Evolutionary conservation across 2,329 filamentous ascomycete genomes (phyloP).

Genomic region (Colletotrichum tropicicola): DNA sequence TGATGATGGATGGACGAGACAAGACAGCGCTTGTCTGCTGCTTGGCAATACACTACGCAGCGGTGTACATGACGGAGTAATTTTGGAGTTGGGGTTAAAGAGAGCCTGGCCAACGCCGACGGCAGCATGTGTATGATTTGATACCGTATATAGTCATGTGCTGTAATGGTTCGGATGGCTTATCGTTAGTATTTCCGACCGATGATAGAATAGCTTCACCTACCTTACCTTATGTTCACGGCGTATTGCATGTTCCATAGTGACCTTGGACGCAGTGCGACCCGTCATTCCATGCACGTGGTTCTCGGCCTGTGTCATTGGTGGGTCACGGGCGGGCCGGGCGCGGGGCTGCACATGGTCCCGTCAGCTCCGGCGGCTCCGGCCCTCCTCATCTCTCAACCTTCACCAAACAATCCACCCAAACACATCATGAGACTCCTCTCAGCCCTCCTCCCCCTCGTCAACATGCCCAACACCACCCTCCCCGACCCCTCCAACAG

Average conservation of each 20-base stretch:
- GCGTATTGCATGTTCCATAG: too few relatives aligned
- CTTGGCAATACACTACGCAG: constrained; percentile 5
- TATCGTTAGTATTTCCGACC: background rate
- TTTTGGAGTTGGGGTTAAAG: constrained; percentile 13
- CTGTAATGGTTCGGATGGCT: constrained; percentile 2
- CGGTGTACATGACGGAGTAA: constrained; percentile 28
- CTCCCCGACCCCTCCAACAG: constrained; percentile 37
- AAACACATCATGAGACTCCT: background rate
- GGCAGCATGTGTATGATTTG: constrained; percentile 26
- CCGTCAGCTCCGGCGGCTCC: background rate
- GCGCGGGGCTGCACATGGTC: background rate
- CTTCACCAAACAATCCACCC: background rate
- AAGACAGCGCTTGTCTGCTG: constrained; percentile 1
- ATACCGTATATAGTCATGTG: constrained; percentile 20
- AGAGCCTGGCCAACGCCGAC: constrained; percentile 5
- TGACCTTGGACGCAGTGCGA: too few relatives aligned
- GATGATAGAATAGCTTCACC: constrained; percentile 7
- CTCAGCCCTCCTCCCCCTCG: background rate
- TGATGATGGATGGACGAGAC: constrained; percentile 10
- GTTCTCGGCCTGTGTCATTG: constrained; percentile 1
- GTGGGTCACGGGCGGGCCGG: background rate
- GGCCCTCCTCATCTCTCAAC: too few relatives aligned
- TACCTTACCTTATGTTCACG: too few relatives aligned
- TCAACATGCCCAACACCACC: constrained; percentile 42
- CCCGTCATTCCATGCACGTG: background rate